These are phyloP conservation scores for Lodderomyces theae DNA, from an alignment of 1,139 yeast species.

Conservation along the genomic window DNA sequence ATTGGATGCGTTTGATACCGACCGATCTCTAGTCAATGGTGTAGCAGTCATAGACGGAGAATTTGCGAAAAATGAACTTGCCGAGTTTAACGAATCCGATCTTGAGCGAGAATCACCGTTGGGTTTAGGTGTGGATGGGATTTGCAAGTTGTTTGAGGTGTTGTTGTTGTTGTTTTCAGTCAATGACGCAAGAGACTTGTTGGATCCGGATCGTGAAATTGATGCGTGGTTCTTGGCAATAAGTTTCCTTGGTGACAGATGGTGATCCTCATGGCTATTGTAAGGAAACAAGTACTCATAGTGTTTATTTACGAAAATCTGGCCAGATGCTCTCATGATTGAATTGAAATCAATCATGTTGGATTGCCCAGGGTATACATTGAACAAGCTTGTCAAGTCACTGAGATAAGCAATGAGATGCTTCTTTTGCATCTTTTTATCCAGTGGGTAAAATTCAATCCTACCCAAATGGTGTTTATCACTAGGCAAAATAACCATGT, in stretches of 20 bases:
- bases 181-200: slow-evolving; percentile 18
- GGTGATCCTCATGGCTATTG: slow-evolving; percentile 7
- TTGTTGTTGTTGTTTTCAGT: slow-evolving; percentile 10
- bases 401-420: slow-evolving; percentile 46
- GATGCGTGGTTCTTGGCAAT: slow-evolving; percentile 12
- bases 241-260: slow-evolving; percentile 12
- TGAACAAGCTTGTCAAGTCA: slow-evolving; percentile 40
- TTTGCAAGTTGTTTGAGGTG: not conserved
- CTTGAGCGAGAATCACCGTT: slow-evolving; percentile 19
- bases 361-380: slow-evolving; percentile 55
- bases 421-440: slow-evolving; percentile 40
- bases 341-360: slow-evolving; percentile 53
- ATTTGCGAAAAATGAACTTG: slow-evolving; percentile 26
- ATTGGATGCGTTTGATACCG: slow-evolving; percentile 13
- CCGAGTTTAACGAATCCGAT: slow-evolving; percentile 23
- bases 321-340: slow-evolving; percentile 51
- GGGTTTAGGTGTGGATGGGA: slow-evolving; percentile 9
- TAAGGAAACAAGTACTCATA: slow-evolving; percentile 31
- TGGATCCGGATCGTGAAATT: slow-evolving; percentile 12
- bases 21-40: slow-evolving; percentile 10
- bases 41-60: slow-evolving; percentile 18
- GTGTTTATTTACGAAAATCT: slow-evolving; percentile 44
- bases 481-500: slow-evolving; percentile 43
- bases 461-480: slow-evolving; percentile 42
- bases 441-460: slow-evolving; percentile 48